Base-by-base conservation (phyloP, 2,329 filamentous ascomycete species). In the Nigrospora osmanthi region DNA sequence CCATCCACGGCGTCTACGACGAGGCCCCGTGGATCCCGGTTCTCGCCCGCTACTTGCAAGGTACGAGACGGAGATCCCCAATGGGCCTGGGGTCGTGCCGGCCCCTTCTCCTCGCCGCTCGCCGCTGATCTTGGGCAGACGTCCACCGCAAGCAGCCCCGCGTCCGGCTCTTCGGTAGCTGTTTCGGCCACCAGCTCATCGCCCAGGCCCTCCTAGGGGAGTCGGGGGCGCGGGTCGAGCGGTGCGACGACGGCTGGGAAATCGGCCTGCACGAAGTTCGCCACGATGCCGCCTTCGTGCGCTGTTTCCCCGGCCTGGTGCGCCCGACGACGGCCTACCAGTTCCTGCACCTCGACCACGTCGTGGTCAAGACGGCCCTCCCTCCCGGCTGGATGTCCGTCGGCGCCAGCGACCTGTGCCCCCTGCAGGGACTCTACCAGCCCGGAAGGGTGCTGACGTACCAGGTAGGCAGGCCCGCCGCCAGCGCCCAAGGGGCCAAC, bases 141-240 rank as follows among this genome's bases (percentile, higher is more conserved):
- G 39, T 49, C 30, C 44, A 49, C 19, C 32, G 40, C 15, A 46
- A 31, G 17, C 35, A 43, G 6, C 44, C 47, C 10, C 37, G 38
- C 31, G 37, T 49, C 37, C 43, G 44, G 36, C 43, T 49, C 13
- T 49, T 49, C 16, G 47, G 47, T 19, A 41, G 47, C 33, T 49
- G 47, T 30, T 49, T 49, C 16, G 47, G 47, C 10, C 47, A 49
- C 16, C 47, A 49, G 30, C 11, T 49, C n/a, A 35, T 49, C 12
- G 47, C 44, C 10, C 44, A 46, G 15, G 41, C 33, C 2, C 38
- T 49, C 11, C 40, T 46, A 13, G 44, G 37, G 5, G 28, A 44
- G 2, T 38, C 44, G 13, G 44, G 44, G 11, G 47, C 44, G 6
- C 6, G 23, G 13, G 47, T 49, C 11, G 16, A 41, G n/a, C 19